A percentile compares a stretch with the other conserved stretches of the same genome.
These are phyloP conservation scores for Fusarium sp. DNA, from an alignment of 2,329 filamentous ascomycete genomes.

Conservation along the genomic window DNA sequence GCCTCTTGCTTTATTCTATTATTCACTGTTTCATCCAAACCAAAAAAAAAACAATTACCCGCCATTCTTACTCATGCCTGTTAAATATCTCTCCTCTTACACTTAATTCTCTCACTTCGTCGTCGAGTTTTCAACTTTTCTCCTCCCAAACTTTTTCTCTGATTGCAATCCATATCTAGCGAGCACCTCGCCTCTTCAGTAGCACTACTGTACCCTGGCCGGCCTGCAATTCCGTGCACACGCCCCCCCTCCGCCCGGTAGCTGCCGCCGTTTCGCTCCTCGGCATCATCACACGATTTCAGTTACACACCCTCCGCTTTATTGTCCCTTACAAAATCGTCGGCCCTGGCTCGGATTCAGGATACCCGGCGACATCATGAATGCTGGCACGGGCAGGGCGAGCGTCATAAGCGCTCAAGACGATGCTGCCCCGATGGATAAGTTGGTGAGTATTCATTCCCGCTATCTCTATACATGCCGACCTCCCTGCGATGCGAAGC, in stretches of 20 bases:
- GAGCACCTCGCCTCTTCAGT: conserved; percentile 5
- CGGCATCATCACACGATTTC: conserved; percentile 53
- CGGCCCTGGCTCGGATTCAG: conserved; percentile 46
- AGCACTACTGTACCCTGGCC: conserved; percentile 41
- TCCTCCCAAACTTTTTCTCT: conserved; percentile 10
- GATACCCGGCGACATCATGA: conserved; percentile 52
- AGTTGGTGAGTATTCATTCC: conserved; percentile 65
- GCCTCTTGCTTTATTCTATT: conserved; percentile 5
- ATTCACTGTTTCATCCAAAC: conserved; percentile 11
- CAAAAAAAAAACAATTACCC: conserved; percentile 6
- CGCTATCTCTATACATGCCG: conserved; percentile 15
- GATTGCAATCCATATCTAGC: conserved; percentile 11
- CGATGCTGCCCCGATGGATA: conserved; percentile 67
- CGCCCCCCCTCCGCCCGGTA: conserved; percentile 48
- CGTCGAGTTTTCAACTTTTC: neutral
- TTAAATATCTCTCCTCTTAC: conserved; percentile 22
- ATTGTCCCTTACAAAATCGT: conserved; percentile 39
- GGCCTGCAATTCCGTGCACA: conserved; percentile 46
- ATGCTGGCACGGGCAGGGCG: conserved; percentile 65
- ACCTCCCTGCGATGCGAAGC: conserved; percentile 32
- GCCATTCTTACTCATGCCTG: conserved; percentile 5
- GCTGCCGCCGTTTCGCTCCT: conserved; percentile 49
- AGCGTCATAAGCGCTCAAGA: conserved; percentile 68
- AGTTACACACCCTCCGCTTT: conserved; percentile 52
- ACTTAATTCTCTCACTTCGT: conserved; percentile 9